These are phyloP conservation scores for Fonsecaea pedrosoi DNA, from an alignment of 2,329 filamentous ascomycete genomes.

Conservation along the genomic window DNA sequence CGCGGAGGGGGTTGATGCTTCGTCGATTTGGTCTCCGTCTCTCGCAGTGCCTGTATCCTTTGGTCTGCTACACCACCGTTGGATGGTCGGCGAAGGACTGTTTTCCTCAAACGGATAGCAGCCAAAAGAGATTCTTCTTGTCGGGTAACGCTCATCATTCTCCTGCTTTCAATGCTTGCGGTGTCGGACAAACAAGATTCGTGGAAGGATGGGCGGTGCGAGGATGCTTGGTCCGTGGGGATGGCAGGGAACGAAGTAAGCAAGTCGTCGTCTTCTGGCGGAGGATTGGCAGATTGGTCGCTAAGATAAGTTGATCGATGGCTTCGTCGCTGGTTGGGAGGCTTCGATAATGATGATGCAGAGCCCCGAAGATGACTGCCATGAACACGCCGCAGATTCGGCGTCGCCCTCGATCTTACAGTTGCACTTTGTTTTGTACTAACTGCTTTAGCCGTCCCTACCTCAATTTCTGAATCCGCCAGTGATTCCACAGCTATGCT, in stretches of 20 bases:
- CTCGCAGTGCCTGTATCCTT: conserved; percentile 41
- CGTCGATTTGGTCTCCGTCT: conserved; percentile 7
- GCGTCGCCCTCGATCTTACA: conserved; percentile 14
- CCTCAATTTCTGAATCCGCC: conserved; percentile 50
- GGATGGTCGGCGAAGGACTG: conserved; percentile 45
- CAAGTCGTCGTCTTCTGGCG: conserved; percentile 30
- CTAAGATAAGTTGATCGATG: conserved; percentile 31
- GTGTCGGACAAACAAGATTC: conserved; percentile 34
- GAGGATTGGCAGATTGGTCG: conserved; percentile 28
- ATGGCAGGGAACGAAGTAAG: conserved; percentile 36
- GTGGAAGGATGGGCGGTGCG: conserved; percentile 29
- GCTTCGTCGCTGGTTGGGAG: conserved; percentile 9
- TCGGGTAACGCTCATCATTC: conserved; percentile 60
- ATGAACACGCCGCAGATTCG: conserved; percentile 24
- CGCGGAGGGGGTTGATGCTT: conserved; percentile 6
- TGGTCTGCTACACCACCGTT: conserved; percentile 45
- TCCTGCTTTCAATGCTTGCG: conserved; percentile 46
- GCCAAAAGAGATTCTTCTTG: conserved; percentile 61
- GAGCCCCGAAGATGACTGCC: conserved; percentile 34
- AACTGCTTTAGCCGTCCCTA: conserved; percentile 51
- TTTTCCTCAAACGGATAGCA: conserved; percentile 57
- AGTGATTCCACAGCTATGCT: conserved; percentile 49
- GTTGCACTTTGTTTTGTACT: conserved; percentile 42
- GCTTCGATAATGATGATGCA: conserved; percentile 9
- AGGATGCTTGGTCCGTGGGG: conserved; percentile 27